Conservation (phyloP, 129 eudicot species). For the Tanacetum coccineum region DNA sequence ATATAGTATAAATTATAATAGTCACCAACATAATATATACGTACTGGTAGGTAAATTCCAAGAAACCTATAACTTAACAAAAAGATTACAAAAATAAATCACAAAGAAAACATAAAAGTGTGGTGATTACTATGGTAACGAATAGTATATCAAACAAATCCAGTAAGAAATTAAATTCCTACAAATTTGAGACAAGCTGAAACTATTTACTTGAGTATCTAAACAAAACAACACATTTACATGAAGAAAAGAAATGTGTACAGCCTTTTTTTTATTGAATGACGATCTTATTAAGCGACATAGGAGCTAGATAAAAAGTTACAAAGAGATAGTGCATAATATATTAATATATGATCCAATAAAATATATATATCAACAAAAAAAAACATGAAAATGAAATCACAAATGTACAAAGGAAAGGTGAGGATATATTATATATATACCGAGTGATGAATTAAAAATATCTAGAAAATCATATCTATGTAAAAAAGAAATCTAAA, state of each 20-base stretch:
- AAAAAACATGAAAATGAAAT: too few species aligned
- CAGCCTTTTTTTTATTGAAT: too few species aligned
- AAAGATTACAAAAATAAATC: neutral
- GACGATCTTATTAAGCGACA: too few species aligned
- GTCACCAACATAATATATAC: too few species aligned
- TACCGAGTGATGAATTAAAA: neutral
- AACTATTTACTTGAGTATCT: constrained; percentile 7
- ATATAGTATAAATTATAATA: too few species aligned
- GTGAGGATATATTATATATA: too few species aligned
- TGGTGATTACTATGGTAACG: neutral
- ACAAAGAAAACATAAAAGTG: neutral
- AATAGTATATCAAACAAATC: neutral
- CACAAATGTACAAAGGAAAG: too few species aligned
- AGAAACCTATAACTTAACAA: neutral
- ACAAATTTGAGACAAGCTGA: neutral
- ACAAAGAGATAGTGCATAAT: too few species aligned
- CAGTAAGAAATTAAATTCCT: neutral
- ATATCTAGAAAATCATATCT: neutral
- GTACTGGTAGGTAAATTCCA: neutral
- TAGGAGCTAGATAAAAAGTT: too few species aligned
- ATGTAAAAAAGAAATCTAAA: too few species aligned
- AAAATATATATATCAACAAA: too few species aligned
- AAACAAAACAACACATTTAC: neutral
- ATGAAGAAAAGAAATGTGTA: neutral
- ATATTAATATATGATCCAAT: too few species aligned